These are phyloP conservation scores for Sporothrix inflata DNA, from an alignment of 2,329 filamentous ascomycete species.

Conservation along the genomic window DNA sequence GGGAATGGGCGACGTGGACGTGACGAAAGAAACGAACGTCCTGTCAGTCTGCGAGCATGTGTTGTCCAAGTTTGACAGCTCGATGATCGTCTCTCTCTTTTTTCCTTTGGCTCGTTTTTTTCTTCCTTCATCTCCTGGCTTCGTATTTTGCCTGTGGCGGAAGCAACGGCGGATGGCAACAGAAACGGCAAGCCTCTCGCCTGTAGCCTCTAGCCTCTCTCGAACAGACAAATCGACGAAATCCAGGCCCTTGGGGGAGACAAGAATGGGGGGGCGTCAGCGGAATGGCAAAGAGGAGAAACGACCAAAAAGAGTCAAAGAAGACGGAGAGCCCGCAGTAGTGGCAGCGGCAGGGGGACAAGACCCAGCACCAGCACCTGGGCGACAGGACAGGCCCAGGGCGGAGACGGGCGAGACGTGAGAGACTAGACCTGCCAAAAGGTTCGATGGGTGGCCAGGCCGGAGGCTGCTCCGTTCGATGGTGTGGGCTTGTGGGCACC, in stretches of 20 bases:
- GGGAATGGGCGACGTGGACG: too few species aligned
- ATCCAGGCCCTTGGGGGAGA: background rate
- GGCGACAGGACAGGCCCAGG: background rate
- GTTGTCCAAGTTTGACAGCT: background rate
- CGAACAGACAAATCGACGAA: background rate
- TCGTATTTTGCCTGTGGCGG: slow-evolving; percentile 14
- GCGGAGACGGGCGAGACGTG: background rate
- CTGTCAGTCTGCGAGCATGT: too few species aligned
- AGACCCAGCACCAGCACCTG: too few species aligned
- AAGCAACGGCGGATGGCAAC: slow-evolving; percentile 15
- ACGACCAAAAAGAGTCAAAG: background rate
- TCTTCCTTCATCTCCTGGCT: too few species aligned
- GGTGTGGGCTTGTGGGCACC: background rate
- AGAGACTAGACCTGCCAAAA: background rate
- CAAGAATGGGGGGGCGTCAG: background rate
- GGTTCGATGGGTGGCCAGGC: background rate
- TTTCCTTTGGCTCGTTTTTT: background rate
- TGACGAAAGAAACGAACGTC: too few species aligned
- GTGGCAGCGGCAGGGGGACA: too few species aligned
- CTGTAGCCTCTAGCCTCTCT: background rate
- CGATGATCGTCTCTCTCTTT: background rate
- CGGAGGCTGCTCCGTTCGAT: slow-evolving; percentile 16
- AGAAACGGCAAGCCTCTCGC: background rate
- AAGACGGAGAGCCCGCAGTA: background rate
- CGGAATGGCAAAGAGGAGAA: background rate